These are phyloP conservation scores for Juglanconis sp. DNA, from an alignment of 2,329 filamentous ascomycete species.

Conservation along the genomic window DNA sequence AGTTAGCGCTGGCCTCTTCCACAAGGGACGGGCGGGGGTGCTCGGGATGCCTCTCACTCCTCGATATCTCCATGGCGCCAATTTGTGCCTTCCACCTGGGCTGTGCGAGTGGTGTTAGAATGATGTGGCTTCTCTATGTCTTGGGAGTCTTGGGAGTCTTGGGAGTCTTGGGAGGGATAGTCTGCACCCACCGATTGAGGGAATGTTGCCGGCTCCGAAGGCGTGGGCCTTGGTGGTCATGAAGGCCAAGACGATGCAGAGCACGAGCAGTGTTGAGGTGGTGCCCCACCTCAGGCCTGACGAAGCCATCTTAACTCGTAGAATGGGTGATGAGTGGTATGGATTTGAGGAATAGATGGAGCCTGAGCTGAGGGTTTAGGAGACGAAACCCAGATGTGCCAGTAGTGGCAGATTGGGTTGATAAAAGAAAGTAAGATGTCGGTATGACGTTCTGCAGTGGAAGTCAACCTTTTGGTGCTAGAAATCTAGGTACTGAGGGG, in stretches of 20 bases:
- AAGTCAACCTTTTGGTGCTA: no score
- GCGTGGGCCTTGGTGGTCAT: conserved; percentile 56
- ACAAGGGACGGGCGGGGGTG: conserved; percentile 32
- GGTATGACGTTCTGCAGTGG: not conserved
- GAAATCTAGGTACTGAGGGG: no score
- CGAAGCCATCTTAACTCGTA: conserved; percentile 40
- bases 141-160: no score
- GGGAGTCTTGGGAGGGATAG: not conserved
- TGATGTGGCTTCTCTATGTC: not conserved
- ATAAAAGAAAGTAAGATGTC: not conserved
- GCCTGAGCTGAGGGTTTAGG: no score
- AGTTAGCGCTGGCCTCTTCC: not conserved
- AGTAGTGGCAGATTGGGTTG: no score
- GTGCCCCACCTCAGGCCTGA: conserved; percentile 45
- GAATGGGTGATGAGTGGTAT: no score
- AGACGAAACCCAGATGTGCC: no score
- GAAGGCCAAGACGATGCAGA: conserved; percentile 53
- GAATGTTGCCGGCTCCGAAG: conserved; percentile 70
- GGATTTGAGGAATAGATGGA: no score
- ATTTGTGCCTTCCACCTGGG: conserved; percentile 63
- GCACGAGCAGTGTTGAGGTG: conserved; percentile 44
- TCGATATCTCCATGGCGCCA: conserved; percentile 63
- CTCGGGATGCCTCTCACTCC: not conserved
- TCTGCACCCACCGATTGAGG: conserved; percentile 46
- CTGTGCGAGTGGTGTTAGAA: conserved; percentile 17